These are phyloP conservation scores for Erigeron canadensis DNA, from an alignment of 129 eudicot genomes.

Conservation along the genomic window DNA sequence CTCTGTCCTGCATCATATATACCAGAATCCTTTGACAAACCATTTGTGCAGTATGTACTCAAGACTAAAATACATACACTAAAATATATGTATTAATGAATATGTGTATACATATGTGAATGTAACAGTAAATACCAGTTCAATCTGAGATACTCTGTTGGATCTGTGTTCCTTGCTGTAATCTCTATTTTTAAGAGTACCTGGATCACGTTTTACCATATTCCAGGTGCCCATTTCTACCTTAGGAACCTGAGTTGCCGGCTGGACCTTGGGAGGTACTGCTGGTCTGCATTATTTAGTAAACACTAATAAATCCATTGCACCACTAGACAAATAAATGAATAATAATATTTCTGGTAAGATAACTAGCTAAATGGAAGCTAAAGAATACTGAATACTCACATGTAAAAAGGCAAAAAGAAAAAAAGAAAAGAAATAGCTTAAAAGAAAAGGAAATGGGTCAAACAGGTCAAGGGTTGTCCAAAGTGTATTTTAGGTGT, in stretches of 20 bases:
- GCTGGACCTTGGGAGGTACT: slow-evolving; percentile 37
- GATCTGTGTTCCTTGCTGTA: slow-evolving; percentile 36
- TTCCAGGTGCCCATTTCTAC: slow-evolving; percentile 76
- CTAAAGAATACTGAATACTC: background rate
- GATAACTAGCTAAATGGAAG: background rate
- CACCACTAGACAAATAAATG: no score
- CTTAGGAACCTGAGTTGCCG: slow-evolving; percentile 46
- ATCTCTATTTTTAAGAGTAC: slow-evolving; percentile 25
- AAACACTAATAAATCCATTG: slow-evolving; percentile 21
- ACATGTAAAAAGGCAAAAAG: background rate
- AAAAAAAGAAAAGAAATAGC: background rate
- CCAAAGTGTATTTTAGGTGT: background rate
- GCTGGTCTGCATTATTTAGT: slow-evolving; percentile 29
- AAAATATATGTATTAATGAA: background rate
- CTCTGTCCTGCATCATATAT: slow-evolving; percentile 42
- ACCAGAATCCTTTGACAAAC: slow-evolving; percentile 11
- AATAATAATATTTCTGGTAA: background rate
- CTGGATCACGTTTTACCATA: slow-evolving; percentile 51
- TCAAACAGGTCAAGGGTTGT: background rate
- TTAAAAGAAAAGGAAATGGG: background rate
- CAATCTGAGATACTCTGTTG: slow-evolving; percentile 38
- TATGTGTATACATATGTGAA: background rate
- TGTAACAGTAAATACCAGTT: slow-evolving; percentile 42
- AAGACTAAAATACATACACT: background rate
- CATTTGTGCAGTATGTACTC: slow-evolving; percentile 6